phyloP scores from a whole-genome alignment of 169 alveolate genomes.

The Plasmodium vivax region DNA sequence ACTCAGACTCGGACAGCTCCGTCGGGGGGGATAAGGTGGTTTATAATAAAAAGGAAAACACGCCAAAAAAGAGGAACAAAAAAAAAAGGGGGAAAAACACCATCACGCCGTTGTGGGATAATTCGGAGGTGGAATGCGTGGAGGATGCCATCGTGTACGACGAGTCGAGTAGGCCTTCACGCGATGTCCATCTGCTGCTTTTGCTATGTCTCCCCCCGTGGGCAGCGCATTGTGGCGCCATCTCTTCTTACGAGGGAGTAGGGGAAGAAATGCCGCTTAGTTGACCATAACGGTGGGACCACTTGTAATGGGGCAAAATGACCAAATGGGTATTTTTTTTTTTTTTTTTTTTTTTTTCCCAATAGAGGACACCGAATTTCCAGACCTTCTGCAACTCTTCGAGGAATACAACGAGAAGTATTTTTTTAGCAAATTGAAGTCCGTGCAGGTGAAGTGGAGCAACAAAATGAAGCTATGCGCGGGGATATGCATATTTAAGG shows the following conservation, averaged over 20 bases:
- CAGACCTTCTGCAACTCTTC: slow-evolving; percentile 87
- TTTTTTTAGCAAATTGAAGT: slow-evolving; percentile 85
- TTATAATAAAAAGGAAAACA: slow-evolving; percentile 24
- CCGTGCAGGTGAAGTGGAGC: slow-evolving; percentile 92
- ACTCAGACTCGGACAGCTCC: slow-evolving; percentile 1
- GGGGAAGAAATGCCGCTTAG: neutral
- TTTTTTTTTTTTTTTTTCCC: neutral
- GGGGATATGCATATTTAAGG: slow-evolving; percentile 90
- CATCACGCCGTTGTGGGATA: neutral
- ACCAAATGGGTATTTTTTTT: neutral
- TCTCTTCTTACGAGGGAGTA: neutral
- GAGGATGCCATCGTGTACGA: slow-evolving; percentile 57
- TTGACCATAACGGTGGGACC: neutral
- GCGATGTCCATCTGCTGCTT: neutral
- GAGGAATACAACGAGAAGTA: slow-evolving; percentile 85
- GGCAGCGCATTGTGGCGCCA: neutral
- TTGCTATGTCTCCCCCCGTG: neutral
- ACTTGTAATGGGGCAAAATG: neutral
- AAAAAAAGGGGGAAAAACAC: slow-evolving; percentile 17
- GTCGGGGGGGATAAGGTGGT: neutral
- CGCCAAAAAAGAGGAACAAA: slow-evolving; percentile 1
- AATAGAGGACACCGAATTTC: slow-evolving; percentile 76
- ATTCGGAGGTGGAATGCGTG: slow-evolving; percentile 42
- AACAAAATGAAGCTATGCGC: slow-evolving; percentile 94
- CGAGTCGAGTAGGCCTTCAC: slow-evolving; percentile 28